These are phyloP conservation scores for Anethum foeniculum DNA, from an alignment of 140 eudicot species.

Conservation along the genomic window DNA sequence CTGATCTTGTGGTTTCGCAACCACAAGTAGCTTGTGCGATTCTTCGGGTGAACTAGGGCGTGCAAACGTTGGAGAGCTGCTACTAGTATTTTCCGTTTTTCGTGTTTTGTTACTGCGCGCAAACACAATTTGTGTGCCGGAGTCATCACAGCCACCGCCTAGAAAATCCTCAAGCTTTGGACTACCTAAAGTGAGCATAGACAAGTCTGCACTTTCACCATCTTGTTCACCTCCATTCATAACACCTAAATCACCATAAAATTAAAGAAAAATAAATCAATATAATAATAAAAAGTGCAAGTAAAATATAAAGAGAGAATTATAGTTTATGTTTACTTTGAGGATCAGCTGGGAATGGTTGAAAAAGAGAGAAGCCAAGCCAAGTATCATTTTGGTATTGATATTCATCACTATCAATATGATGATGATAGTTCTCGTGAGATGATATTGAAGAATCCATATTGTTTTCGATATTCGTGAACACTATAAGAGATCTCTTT, in stretches of 20 bases:
- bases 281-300: not conserved
- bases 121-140: not conserved
- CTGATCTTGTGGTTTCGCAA: not conserved
- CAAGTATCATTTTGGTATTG: slow-evolving; percentile 27
- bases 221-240: not conserved
- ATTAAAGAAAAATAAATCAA: not conserved
- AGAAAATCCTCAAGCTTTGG: slow-evolving; percentile 14
- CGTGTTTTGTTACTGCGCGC: not conserved
- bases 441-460: slow-evolving; percentile 5
- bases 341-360: slow-evolving; percentile 6
- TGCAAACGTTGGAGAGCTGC: not conserved
- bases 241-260: not conserved
- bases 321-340: not conserved
- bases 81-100: slow-evolving; percentile 9
- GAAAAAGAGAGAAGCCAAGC: slow-evolving; percentile 60
- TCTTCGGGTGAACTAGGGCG: not conserved
- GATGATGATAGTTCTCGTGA: not conserved
- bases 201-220: not conserved
- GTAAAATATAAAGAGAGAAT: not conserved
- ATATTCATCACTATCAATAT: not conserved
- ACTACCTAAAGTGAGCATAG: slow-evolving; percentile 22
- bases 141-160: slow-evolving; percentile 1
- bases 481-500: not conserved
- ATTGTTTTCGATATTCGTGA: not conserved
- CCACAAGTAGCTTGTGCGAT: not conserved